phyloP scores from a whole-genome alignment of 345 rosid species.

The Syzygium oleosum region DNA sequence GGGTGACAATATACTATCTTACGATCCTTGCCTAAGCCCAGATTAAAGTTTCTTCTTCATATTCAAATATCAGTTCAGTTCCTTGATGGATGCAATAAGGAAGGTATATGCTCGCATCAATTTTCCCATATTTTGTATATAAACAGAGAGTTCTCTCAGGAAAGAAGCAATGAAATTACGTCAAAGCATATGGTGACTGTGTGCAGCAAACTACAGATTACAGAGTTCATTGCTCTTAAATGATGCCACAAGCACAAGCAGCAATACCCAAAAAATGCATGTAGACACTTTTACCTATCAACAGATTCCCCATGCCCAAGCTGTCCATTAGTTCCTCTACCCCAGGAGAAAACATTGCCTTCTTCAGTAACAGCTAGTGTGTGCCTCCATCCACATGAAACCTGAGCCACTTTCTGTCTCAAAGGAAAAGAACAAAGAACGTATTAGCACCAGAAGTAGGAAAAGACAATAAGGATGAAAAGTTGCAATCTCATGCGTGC shows the following conservation, averaged over 20 bases:
- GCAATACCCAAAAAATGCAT: background rate
- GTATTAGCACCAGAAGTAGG: background rate
- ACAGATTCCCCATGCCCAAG: conserved; percentile 76
- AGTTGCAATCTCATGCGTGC: background rate
- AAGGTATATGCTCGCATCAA: background rate
- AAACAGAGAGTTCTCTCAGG: background rate
- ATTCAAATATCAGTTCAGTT: background rate
- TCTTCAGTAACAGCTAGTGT: conserved; percentile 81
- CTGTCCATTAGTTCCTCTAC: conserved; percentile 98
- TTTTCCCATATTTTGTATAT: background rate
- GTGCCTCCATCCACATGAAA: conserved; percentile 98
- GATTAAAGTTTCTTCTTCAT: background rate
- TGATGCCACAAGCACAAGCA: background rate
- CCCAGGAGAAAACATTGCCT: conserved; percentile 89
- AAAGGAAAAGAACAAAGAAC: background rate
- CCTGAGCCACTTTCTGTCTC: conserved; percentile 67
- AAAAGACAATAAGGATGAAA: background rate
- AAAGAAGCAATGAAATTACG: background rate
- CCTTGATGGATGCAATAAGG: background rate
- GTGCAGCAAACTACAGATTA: background rate
- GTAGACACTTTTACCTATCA: conserved; percentile 51
- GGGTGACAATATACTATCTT: background rate
- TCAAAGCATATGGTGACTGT: background rate
- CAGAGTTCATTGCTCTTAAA: background rate
- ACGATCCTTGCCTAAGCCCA: background rate